Base-by-base conservation (phyloP, 305 asterid species). In the Fraxinus platypoda region DNA sequence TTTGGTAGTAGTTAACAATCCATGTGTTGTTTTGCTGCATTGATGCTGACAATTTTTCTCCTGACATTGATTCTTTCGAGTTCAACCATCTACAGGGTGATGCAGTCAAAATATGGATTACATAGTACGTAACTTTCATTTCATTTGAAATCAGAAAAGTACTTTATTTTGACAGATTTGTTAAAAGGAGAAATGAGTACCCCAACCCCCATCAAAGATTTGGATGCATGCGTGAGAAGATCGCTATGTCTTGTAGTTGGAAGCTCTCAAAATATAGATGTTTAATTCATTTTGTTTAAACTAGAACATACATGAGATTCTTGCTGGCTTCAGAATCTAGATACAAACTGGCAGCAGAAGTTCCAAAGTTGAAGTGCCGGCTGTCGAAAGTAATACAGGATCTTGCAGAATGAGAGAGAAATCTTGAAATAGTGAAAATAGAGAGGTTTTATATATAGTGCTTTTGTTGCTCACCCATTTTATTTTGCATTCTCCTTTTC, bases 261-360 rank as follows among this genome's bases (percentile, higher is more conserved):
- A 41, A 41, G 49, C 49, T 41, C 49, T 41, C 49, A 41, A 41
- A 41, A 41, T 11, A 11, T 43, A 71, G 76, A 75, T 30, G 31
- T 26, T 31, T 64, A 35, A 35, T 35, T 57, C 68, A 49, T 81
- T 79, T 78, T 66, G 81, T 86, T 74, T 76, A 75, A 75, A 33
- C 64, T 79, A 37, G 78, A 76, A 52, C 75, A 66, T 75, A 25
- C 41, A 30, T 26, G 66, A 33, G 33, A 70, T 64, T 9, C 12
- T 70, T 78, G 41, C 77, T 9, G 57, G 84, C 78, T 54, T 76
- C 28, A 71, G 4, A 9, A 49, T 1, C 49, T 41, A 41, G 15
- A 41, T 9, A 46, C 57, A 46, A 46, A 12, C 19, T 46, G 57
- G 54, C 19, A 13, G 57, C 57, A 13, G 57, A 46, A 13, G 57